A percentile compares a stretch with the other conserved stretches of the same genome.
These are phyloP conservation scores for Debaryomyces sp. DNA, from an alignment of 1,139 yeast genomes.

Conservation along the genomic window DNA sequence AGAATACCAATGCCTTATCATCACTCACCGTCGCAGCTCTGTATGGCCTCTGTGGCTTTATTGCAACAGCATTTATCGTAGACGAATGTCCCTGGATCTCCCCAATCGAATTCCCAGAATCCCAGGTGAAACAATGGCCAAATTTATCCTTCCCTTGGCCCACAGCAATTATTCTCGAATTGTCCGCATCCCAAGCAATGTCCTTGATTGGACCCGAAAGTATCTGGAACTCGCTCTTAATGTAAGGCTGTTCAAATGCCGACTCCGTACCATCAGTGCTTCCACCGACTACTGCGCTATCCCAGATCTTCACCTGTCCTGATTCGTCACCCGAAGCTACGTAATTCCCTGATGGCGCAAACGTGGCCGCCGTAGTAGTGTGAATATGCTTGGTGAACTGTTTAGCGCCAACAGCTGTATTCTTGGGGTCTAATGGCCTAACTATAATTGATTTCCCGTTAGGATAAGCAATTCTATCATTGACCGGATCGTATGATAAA, in stretches of 20 bases:
- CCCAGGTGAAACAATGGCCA: slow-evolving; percentile 93
- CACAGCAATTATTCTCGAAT: slow-evolving; percentile 83
- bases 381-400: slow-evolving; percentile 76
- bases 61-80: slow-evolving; percentile 78
- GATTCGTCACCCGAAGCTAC: slow-evolving; percentile 90
- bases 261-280: slow-evolving; percentile 17
- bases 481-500: slow-evolving; percentile 68
- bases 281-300: slow-evolving; percentile 35
- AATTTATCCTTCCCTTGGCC: slow-evolving; percentile 92
- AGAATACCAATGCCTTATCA: slow-evolving; percentile 82
- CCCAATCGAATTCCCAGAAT: slow-evolving; percentile 93
- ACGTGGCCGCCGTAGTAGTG: slow-evolving; percentile 78
- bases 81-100: slow-evolving; percentile 95
- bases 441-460: slow-evolving; percentile 80
- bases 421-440: slow-evolving; percentile 57
- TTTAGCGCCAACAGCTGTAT: slow-evolving; percentile 37
- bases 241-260: slow-evolving; percentile 49
- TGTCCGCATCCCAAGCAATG: slow-evolving; percentile 92
- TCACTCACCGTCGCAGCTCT: slow-evolving; percentile 93
- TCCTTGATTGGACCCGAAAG: slow-evolving; percentile 83
- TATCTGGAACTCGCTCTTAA: slow-evolving; percentile 83
- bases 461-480: slow-evolving; percentile 76
- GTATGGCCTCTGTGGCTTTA: slow-evolving; percentile 88
- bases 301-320: slow-evolving; percentile 91
- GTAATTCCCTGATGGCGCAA: slow-evolving; percentile 88